These are phyloP conservation scores for Gonapodya prolifera DNA, from an alignment of 192 early-diverging fungal species.

Conservation along the genomic window DNA sequence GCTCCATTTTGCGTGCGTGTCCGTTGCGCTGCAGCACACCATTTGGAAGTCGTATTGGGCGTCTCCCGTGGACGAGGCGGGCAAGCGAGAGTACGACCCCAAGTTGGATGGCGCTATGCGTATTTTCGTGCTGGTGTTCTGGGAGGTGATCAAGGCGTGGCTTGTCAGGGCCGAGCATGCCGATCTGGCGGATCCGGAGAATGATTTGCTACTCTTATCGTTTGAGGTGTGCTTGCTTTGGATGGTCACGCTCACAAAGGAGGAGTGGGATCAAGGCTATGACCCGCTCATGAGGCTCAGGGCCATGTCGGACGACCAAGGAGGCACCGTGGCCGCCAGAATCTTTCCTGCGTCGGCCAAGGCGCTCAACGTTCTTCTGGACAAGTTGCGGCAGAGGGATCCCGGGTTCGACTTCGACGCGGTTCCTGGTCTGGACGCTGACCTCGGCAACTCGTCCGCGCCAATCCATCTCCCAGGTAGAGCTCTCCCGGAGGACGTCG, in stretches of 20 bases:
- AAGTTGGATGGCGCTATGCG: neutral
- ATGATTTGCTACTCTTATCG: neutral
- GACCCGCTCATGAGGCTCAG: neutral
- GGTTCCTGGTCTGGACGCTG: neutral
- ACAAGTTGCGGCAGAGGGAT: neutral
- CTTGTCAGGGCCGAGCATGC: neutral
- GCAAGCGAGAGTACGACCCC: neutral
- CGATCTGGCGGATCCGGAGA: neutral
- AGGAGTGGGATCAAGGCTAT: neutral
- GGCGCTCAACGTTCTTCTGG: neutral
- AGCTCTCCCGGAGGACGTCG: neutral
- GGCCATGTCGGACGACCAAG: neutral
- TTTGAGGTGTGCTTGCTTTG: neutral
- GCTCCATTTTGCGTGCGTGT: neutral
- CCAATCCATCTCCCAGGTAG: neutral
- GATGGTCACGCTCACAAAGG: neutral
- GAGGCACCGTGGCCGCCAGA: neutral
- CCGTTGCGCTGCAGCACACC: neutral
- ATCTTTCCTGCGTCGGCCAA: neutral
- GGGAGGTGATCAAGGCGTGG: neutral
- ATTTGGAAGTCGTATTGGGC: neutral
- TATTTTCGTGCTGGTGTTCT: neutral
- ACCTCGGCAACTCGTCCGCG: neutral
- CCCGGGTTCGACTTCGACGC: neutral
- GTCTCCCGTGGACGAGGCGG: neutral